Base-by-base conservation (phyloP, 768 basidiomycete genomes). In the Agrocybe praecox region DNA sequence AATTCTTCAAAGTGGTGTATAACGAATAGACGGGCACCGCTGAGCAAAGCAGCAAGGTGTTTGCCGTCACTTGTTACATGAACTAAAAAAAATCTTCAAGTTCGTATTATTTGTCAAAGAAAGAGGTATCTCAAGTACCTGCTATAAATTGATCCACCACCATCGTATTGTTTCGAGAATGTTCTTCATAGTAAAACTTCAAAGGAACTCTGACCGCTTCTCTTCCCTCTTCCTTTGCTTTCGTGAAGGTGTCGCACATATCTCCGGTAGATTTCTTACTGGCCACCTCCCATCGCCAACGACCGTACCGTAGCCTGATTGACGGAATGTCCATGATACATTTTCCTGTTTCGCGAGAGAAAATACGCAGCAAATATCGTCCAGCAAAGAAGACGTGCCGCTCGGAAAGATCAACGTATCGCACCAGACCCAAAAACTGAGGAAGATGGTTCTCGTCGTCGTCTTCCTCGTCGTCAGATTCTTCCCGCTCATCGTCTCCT, bases 341-440 rank as follows among this genome's bases (percentile, higher is more conserved):
- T 2, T 67, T 65, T 17, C 81, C 83, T 0, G 74, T 75, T 18
- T 68, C 61, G 6, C 87, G 77, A 23, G 78, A 77, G 58, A 85
- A 90, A 9, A 87, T 74, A 9, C 85, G 77, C 33, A 92, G 63
- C 9, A 74, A 68, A 18, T 62, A 59, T 1, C 65, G 64, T 6
- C 82, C 82, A 47, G 85, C 88, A 23, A 92, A 68, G 61, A 92
- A 84, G 0, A 83, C 80, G 64, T 88, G 81, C 8, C 72, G 69
- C 44, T 76, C 72, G 52, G 78, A 80, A 53, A 92, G 69, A 61
- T 92, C 90, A 32, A 91, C 88, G 58, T 90, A 91, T 51, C 74
- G 74, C 53, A 89, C 76, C 11, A 69, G 60, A 2, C 76, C 80
- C 17, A 81, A 68, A 8, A 43, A 59, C 10, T 47, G 52, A 2